Evolutionary conservation across 768 basidiomycete genomes (phyloP).

Genomic region (Tephrocybe sp.): DNA sequence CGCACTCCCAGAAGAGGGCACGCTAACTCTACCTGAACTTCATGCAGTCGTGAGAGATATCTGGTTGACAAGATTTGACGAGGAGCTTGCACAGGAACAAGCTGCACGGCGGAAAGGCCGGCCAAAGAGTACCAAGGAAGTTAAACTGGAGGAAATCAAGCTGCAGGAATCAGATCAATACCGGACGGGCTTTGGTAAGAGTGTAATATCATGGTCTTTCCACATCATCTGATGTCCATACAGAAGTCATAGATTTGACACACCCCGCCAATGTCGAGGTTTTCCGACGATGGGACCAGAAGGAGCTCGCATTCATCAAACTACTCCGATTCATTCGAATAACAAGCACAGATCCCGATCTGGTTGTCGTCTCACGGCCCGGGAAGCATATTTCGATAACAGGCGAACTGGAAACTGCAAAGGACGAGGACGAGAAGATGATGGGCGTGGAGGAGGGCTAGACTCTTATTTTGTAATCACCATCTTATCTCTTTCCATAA

Average conservation of each 20-base stretch:
- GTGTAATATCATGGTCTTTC: background rate
- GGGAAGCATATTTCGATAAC: conserved; percentile 51
- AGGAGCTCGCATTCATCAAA: conserved; percentile 66
- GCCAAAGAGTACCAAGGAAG: conserved; percentile 68
- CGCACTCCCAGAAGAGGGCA: conserved; percentile 58
- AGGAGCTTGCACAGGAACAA: conserved; percentile 59
- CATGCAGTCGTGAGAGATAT: conserved; percentile 62
- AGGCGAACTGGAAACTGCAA: conserved; percentile 6
- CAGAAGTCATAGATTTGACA: conserved; percentile 81
- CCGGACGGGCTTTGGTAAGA: conserved; percentile 76
- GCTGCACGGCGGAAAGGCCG: conserved; percentile 66
- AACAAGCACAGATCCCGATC: conserved; percentile 50
- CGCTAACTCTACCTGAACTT: conserved; percentile 60
- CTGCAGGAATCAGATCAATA: conserved; percentile 69
- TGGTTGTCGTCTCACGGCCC: conserved; percentile 50
- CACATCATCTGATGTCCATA: conserved; percentile 5
- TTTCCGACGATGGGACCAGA: conserved; percentile 78
- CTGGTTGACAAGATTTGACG: conserved; percentile 74
- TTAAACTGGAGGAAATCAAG: conserved; percentile 68
- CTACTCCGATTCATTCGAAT: conserved; percentile 77
- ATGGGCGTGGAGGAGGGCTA: conserved; percentile 12
- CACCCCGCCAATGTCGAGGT: conserved; percentile 65
- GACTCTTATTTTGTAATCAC: conserved; percentile 8
- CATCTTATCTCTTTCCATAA: conserved; percentile 11
- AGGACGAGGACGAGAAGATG: conserved; percentile 18